These are phyloP conservation scores for Cryphonectria japonica DNA, from an alignment of 2,329 filamentous ascomycete species.

Conservation along the genomic window DNA sequence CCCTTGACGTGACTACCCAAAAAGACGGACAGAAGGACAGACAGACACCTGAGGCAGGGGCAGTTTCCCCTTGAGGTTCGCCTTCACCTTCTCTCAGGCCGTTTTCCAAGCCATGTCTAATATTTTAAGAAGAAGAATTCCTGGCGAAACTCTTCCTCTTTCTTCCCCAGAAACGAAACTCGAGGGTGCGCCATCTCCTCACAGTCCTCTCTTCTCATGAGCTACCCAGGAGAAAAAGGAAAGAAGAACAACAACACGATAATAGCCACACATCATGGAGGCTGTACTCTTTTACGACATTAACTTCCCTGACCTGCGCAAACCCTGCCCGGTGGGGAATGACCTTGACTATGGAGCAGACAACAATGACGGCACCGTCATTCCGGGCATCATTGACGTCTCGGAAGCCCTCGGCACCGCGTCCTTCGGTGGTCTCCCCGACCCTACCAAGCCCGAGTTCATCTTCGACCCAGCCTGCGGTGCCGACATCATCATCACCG, in stretches of 20 bases:
- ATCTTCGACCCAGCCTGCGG: not conserved
- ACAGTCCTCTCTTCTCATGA: too few relatives aligned
- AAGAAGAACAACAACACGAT: too few relatives aligned
- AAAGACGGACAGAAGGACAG: not conserved
- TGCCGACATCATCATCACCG: slow-evolving; percentile 14
- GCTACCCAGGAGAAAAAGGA: too few relatives aligned
- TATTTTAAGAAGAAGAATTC: not conserved
- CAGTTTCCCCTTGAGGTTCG: not conserved
- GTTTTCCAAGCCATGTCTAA: not conserved
- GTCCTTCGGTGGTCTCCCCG: not conserved
- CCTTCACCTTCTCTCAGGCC: not conserved
- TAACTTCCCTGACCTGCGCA: slow-evolving; percentile 2
- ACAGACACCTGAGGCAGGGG: not conserved
- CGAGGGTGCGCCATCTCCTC: not conserved
- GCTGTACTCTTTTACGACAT: not conserved
- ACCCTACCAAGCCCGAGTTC: not conserved
- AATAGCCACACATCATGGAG: not conserved
- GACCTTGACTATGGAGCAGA: too few relatives aligned
- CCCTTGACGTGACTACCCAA: not conserved
- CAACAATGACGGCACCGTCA: not conserved
- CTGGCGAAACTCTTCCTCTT: too few relatives aligned
- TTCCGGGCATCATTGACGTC: slow-evolving; percentile 8
- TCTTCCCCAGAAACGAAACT: not conserved
- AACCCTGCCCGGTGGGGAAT: not conserved
- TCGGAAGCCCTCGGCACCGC: not conserved